A percentile compares a stretch with the other conserved stretches of the same genome.
These are phyloP conservation scores for Termitomyces sp. DNA, from an alignment of 1,284 basidiomycete species.

Conservation along the genomic window DNA sequence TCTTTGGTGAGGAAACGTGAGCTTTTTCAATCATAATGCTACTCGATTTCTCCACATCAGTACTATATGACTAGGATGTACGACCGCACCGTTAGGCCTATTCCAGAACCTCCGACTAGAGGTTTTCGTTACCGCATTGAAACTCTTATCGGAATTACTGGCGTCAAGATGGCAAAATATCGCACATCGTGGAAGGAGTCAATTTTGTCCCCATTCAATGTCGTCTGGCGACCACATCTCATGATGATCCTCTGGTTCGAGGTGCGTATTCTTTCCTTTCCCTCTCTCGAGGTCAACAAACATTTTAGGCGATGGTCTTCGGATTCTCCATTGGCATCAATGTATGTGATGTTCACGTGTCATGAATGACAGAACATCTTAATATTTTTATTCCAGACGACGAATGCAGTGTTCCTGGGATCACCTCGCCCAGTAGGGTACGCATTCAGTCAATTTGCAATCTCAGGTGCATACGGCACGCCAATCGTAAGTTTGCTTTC, in stretches of 20 bases:
- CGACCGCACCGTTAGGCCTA: conserved; percentile 55
- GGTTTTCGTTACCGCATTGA: conserved; percentile 54
- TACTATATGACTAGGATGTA: conserved; percentile 43
- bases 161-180: conserved; percentile 55
- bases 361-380: background rate
- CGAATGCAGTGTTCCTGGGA: conserved; percentile 66
- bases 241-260: conserved; percentile 53
- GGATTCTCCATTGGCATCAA: conserved; percentile 73
- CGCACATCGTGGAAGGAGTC: conserved; percentile 50
- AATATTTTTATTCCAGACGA: conserved; percentile 39
- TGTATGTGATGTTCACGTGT: conserved; percentile 31
- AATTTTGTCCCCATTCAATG: conserved; percentile 41
- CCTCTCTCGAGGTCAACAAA: background rate
- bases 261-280: conserved; percentile 25
- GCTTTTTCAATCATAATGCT: conserved; percentile 11
- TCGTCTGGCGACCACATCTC: conserved; percentile 64
- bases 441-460: conserved; percentile 46
- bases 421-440: conserved; percentile 54
- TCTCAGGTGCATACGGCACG: conserved; percentile 57
- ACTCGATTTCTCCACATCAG: background rate
- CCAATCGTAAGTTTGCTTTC: conserved; percentile 44
- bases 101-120: conserved; percentile 37
- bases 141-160: conserved; percentile 63
- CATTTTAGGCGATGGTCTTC: conserved; percentile 47
- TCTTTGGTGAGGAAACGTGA: conserved; percentile 67